Evolutionary conservation across 177 flowering plant genomes (phyloP).

Genomic region (Vitis hybrid): DNA sequence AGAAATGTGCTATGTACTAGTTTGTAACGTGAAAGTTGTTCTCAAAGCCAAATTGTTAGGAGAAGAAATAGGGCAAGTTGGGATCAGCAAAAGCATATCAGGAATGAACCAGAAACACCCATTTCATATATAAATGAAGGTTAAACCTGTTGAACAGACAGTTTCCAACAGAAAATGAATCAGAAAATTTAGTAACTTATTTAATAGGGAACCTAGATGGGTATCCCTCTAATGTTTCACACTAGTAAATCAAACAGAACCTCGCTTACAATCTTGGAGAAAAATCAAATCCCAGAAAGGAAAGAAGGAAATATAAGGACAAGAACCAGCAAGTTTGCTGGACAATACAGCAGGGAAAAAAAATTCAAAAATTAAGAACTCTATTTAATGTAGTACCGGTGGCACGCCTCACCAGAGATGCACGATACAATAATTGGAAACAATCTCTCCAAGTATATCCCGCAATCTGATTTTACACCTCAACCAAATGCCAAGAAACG

Average conservation of each 20-base stretch:
- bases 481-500: conserved; percentile 56
- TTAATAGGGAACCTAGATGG: conserved; percentile 37
- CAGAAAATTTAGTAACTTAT: conserved; percentile 40
- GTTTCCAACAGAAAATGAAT: conserved; percentile 23
- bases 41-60: too few species aligned
- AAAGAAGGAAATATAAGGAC: conserved; percentile 30
- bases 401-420: conserved; percentile 30
- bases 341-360: conserved; percentile 33
- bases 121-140: background rate
- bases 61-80: too few species aligned
- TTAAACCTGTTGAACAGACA: background rate
- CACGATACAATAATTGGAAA: conserved; percentile 28
- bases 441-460: conserved; percentile 52
- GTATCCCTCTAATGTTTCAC: conserved; percentile 54
- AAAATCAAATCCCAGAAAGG: conserved; percentile 28
- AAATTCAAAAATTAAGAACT: conserved; percentile 17
- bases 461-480: conserved; percentile 72
- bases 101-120: background rate
- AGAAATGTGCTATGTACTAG: too few species aligned
- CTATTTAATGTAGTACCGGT: conserved; percentile 23
- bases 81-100: background rate
- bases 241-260: conserved; percentile 45
- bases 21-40: too few species aligned
- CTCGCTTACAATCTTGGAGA: conserved; percentile 48
- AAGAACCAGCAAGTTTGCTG: conserved; percentile 38